A percentile compares a stretch with the other conserved stretches of the same genome.
phyloP scores from a whole-genome alignment of 2,329 filamentous ascomycete species.

The Fusarium chaquense region DNA sequence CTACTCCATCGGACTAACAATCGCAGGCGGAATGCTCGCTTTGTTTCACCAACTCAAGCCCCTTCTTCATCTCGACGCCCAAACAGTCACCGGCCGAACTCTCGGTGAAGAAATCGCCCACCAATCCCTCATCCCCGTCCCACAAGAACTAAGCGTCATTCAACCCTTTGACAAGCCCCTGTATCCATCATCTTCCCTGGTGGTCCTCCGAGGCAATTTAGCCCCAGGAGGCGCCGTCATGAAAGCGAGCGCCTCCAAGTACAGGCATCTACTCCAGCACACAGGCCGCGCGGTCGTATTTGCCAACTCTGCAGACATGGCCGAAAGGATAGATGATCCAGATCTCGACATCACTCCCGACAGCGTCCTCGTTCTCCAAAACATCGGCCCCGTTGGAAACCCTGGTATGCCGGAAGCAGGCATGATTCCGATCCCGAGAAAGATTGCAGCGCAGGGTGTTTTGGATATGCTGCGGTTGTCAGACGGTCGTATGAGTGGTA shows the following conservation, averaged over 20 bases:
- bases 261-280: slow-evolving; percentile 68
- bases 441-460: slow-evolving; percentile 79
- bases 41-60: slow-evolving; percentile 83
- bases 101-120: slow-evolving; percentile 81
- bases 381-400: slow-evolving; percentile 89
- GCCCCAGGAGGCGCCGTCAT: slow-evolving; percentile 86
- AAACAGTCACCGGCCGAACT: slow-evolving; percentile 87
- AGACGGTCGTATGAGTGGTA: slow-evolving; percentile 88
- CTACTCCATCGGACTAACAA: neutral
- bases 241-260: slow-evolving; percentile 88
- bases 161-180: slow-evolving; percentile 73
- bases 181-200: slow-evolving; percentile 81
- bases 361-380: slow-evolving; percentile 82
- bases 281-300: slow-evolving; percentile 71
- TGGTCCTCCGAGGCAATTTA: slow-evolving; percentile 85
- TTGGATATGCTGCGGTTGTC: slow-evolving; percentile 86
- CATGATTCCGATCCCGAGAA: slow-evolving; percentile 74
- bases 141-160: slow-evolving; percentile 63
- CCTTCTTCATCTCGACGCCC: slow-evolving; percentile 80
- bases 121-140: slow-evolving; percentile 69
- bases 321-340: slow-evolving; percentile 68
- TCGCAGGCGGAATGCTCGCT: slow-evolving; percentile 78
- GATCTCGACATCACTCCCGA: slow-evolving; percentile 70
- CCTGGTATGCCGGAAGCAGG: slow-evolving; percentile 94
- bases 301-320: slow-evolving; percentile 80